phyloP scores from a whole-genome alignment of 495 filamentous ascomycete species.

The Hypoxylon cercidicola region DNA sequence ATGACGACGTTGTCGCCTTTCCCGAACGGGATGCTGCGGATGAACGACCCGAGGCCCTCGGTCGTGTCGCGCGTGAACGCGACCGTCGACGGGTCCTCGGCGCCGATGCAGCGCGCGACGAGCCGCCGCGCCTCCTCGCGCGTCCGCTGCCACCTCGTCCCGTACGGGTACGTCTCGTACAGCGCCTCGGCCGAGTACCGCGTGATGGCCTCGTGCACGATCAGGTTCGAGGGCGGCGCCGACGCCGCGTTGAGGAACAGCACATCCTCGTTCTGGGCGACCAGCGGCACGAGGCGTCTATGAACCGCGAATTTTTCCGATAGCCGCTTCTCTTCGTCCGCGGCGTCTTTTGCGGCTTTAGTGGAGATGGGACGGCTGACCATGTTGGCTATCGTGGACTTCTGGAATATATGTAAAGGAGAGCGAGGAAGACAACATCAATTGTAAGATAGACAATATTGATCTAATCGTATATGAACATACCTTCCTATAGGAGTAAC shows the following conservation, averaged over 20 bases:
- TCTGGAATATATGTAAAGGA: not conserved
- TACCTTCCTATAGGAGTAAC: conserved; percentile 33
- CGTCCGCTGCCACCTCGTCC: conserved; percentile 11
- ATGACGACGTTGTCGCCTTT: conserved; percentile 39
- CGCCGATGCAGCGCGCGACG: conserved; percentile 30
- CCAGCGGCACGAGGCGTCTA: conserved; percentile 29
- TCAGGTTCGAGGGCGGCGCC: conserved; percentile 35
- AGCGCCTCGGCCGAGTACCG: conserved; percentile 29
- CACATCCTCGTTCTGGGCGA: conserved; percentile 16
- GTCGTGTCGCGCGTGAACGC: conserved; percentile 43
- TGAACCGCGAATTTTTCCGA: conserved; percentile 24
- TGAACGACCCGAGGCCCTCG: conserved; percentile 37
- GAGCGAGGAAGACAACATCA: not conserved
- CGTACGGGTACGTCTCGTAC: conserved; percentile 15
- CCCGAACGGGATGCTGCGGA: conserved; percentile 16
- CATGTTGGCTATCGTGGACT: conserved; percentile 11
- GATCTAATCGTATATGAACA: not conserved
- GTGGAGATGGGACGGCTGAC: conserved; percentile 17
- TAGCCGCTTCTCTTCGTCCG: conserved; percentile 18
- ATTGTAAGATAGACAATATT: no score
- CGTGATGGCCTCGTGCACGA: conserved; percentile 39
- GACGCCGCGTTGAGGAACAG: conserved; percentile 38
- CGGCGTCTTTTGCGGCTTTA: not conserved
- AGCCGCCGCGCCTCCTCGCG: conserved; percentile 27
- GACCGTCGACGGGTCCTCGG: conserved; percentile 24